Evolutionary conservation across 2,329 filamentous ascomycete species (phyloP).

Genomic region (Colletotrichum salicis): DNA sequence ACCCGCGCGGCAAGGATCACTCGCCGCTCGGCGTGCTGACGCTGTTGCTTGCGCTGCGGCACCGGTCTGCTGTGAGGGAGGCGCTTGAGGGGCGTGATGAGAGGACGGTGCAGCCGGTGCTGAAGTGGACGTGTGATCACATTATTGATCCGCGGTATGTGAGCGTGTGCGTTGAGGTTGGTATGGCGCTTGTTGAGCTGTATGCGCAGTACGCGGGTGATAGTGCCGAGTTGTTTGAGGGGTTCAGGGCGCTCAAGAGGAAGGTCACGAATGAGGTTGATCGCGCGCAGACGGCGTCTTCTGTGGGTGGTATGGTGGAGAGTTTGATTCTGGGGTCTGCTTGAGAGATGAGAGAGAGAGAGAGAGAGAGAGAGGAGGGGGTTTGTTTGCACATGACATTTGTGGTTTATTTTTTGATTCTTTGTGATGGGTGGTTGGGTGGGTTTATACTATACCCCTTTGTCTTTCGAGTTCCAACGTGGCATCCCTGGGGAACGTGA

Average conservation of each 20-base stretch:
- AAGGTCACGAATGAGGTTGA: constrained; percentile 83
- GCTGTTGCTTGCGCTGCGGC: constrained; percentile 83
- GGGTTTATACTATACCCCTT: not conserved
- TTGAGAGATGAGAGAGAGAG: not conserved
- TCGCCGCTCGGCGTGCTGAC: constrained; percentile 73
- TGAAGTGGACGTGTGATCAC: constrained; percentile 84
- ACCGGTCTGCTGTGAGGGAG: constrained; percentile 84
- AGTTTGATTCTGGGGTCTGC: constrained; percentile 64
- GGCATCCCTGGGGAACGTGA: no score
- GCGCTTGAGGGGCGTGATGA: constrained; percentile 87
- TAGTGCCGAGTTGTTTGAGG: constrained; percentile 76
- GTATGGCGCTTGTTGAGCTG: constrained; percentile 84
- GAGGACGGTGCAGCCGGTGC: constrained; percentile 80
- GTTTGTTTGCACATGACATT: not conserved
- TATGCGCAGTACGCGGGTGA: constrained; percentile 84
- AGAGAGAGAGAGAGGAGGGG: no score
- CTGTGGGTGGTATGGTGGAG: constrained; percentile 89
- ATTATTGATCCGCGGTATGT: constrained; percentile 87
- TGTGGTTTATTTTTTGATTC: not conserved
- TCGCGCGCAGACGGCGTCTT: constrained; percentile 82
- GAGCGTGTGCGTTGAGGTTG: constrained; percentile 82
- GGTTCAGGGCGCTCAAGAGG: constrained; percentile 75
- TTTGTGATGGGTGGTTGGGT: not conserved
- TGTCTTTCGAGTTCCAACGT: not conserved
- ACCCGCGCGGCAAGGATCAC: constrained; percentile 58